A percentile compares a stretch with the other conserved stretches of the same genome.
These are phyloP conservation scores for Uromyces viciae-fabae DNA, from an alignment of 1,284 basidiomycete genomes.

Conservation along the genomic window DNA sequence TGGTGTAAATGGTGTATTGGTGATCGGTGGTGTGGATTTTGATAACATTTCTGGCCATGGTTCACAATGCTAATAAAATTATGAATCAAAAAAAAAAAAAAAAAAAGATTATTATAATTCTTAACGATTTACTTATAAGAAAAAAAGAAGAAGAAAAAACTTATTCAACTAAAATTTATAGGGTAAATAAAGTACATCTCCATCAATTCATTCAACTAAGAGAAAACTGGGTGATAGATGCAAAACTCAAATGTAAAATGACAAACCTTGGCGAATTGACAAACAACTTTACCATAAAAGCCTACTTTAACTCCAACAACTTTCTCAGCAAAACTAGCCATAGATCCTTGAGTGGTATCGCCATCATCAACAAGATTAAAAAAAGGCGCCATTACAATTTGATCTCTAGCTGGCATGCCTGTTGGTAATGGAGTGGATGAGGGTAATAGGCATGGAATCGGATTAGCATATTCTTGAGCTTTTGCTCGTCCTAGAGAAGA, in stretches of 20 bases:
- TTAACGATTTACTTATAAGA: not conserved
- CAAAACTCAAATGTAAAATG: not conserved
- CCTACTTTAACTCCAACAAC: slow-evolving; percentile 68
- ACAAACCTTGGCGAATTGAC: slow-evolving; percentile 65
- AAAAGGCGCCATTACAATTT: slow-evolving; percentile 44
- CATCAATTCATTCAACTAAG: slow-evolving; percentile 20
- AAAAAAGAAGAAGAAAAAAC: not conserved
- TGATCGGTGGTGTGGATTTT: slow-evolving; percentile 69
- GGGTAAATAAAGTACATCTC: too few relatives aligned
- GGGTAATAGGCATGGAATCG: slow-evolving; percentile 35
- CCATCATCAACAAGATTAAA: slow-evolving; percentile 65
- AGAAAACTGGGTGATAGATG: not conserved
- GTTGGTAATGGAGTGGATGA: slow-evolving; percentile 44
- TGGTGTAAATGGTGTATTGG: slow-evolving; percentile 70
- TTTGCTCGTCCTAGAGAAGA: slow-evolving; percentile 25
- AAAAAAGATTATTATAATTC: not conserved
- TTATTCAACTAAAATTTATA: too few relatives aligned
- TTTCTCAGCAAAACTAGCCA: slow-evolving; percentile 68
- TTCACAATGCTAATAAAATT: slow-evolving; percentile 63
- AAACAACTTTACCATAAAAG: slow-evolving; percentile 51
- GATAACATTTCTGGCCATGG: slow-evolving; percentile 80
- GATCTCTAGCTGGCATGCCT: slow-evolving; percentile 46
- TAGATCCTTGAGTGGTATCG: slow-evolving; percentile 69
- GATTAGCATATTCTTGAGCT: slow-evolving; percentile 6
- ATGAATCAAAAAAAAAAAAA: not conserved